Evolutionary conservation across 106 monocot genomes (phyloP).

Genomic region (Dendrobium catenatum): DNA sequence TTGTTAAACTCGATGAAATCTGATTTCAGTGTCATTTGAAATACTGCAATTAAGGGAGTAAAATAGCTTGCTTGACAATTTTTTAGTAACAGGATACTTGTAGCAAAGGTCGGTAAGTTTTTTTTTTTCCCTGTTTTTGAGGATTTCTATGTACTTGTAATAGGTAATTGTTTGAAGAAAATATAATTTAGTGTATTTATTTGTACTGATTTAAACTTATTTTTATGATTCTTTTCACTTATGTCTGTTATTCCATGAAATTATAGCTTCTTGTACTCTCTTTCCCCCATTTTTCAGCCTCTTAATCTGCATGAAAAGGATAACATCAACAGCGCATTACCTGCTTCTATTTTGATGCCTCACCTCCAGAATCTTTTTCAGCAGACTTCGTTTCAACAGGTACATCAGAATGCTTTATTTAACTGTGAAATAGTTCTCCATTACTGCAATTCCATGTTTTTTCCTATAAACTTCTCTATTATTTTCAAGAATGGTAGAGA

Average conservation of each 20-base stretch:
- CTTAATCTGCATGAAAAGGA: conserved; percentile 46
- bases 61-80: too few relatives aligned
- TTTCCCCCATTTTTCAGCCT: conserved; percentile 26
- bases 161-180: neutral
- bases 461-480: neutral
- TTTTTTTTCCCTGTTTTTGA: neutral
- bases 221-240: neutral
- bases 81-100: neutral
- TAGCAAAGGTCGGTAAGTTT: neutral
- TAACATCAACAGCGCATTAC: conserved; percentile 43
- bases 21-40: conserved; percentile 10
- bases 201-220: neutral
- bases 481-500: neutral
- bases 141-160: neutral
- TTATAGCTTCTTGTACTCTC: neutral
- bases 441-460: neutral
- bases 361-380: conserved; percentile 93
- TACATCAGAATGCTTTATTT: conserved; percentile 13
- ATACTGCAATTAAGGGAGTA: neutral
- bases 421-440: neutral
- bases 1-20: too few relatives aligned
- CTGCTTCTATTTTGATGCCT: conserved; percentile 72
- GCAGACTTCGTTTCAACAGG: conserved; percentile 91
- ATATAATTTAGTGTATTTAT: neutral
- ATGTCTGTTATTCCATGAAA: neutral